phyloP scores from a whole-genome alignment of 768 basidiomycete genomes.

The Phlebiopsis flavidoalba region DNA sequence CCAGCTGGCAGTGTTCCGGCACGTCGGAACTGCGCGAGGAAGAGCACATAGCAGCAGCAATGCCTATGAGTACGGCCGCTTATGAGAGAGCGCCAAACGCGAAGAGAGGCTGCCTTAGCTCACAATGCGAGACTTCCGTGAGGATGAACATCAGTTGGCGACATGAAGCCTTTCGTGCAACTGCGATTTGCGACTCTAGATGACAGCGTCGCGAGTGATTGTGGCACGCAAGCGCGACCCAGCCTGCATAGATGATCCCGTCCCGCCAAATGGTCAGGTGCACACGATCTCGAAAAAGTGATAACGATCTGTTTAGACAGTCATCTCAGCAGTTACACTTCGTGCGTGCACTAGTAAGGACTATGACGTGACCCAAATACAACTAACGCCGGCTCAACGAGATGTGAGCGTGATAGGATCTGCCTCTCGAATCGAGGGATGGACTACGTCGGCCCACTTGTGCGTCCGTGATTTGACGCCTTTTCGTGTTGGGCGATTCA shows the following conservation, averaged over 20 bases:
- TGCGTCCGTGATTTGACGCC: not conserved
- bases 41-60: constrained; percentile 51
- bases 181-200: too few species aligned
- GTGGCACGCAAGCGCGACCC: constrained; percentile 64
- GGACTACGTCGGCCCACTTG: too few species aligned
- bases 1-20: constrained; percentile 53
- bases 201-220: too few species aligned
- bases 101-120: constrained; percentile 11
- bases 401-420: constrained; percentile 26
- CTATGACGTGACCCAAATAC: too few species aligned
- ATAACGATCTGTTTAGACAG: too few species aligned
- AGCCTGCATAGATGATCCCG: constrained; percentile 63
- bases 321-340: too few species aligned
- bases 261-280: too few species aligned
- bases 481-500: constrained; percentile 11
- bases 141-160: constrained; percentile 39
- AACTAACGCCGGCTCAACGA: constrained; percentile 50
- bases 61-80: constrained; percentile 29
- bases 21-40: constrained; percentile 55
- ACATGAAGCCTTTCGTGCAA: constrained; percentile 52
- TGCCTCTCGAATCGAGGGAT: constrained; percentile 9
- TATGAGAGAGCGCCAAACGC: not conserved
- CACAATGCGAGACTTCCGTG: constrained; percentile 61
- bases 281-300: too few species aligned
- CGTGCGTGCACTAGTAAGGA: too few species aligned